Evolutionary conservation across 192 early-diverging fungal genomes (phyloP).

Genomic region (Backusella sp.): DNA sequence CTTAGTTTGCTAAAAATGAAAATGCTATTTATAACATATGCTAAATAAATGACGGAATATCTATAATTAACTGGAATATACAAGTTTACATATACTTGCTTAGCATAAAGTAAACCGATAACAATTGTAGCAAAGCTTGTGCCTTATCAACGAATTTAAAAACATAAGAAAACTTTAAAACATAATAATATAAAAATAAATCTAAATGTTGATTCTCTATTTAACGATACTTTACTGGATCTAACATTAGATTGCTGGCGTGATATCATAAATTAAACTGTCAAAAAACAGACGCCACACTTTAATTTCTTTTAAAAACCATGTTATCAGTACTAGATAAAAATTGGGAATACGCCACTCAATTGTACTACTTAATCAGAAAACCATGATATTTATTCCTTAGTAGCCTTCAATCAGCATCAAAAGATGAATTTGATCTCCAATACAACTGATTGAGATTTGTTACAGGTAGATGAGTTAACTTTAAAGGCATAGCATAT

Average conservation of each 20-base stretch:
- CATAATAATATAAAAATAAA: neutral
- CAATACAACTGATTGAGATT: too few species aligned
- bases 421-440: too few species aligned
- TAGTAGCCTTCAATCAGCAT: too few species aligned
- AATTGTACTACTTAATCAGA: neutral
- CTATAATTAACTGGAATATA: neutral
- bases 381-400: too few species aligned
- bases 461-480: too few species aligned
- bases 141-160: neutral
- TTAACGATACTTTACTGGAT: neutral
- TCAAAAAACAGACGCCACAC: neutral
- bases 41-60: neutral
- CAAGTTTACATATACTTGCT: neutral
- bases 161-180: too few species aligned
- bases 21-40: neutral
- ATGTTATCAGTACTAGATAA: neutral
- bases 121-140: neutral
- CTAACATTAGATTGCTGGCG: neutral
- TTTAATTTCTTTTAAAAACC: neutral
- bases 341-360: neutral
- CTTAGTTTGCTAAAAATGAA: neutral
- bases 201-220: neutral
- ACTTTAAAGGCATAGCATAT: too few species aligned
- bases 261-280: neutral
- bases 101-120: neutral